Conservation (phyloP, 2,329 filamentous ascomycete species). For the Colletotrichum agaves region DNA sequence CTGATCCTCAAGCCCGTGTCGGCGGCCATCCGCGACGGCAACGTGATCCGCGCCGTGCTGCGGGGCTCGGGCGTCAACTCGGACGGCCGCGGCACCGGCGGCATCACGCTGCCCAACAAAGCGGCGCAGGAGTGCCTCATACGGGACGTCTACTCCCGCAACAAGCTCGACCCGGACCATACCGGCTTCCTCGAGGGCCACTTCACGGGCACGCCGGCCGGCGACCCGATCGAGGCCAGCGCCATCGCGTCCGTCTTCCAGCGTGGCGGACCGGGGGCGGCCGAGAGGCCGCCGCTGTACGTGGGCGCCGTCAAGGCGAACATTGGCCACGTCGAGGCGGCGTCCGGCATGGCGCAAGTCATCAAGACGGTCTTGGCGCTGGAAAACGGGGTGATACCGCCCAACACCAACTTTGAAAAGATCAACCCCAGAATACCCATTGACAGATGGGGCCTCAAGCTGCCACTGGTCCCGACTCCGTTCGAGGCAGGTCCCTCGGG, state of each 20-base stretch:
- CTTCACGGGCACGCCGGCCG: slow-evolving; percentile 58
- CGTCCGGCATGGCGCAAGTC: slow-evolving; percentile 14
- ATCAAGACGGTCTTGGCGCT: slow-evolving; percentile 6
- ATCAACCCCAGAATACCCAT: slow-evolving; percentile 5
- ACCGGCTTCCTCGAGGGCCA: slow-evolving; percentile 27
- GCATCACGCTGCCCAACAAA: slow-evolving; percentile 51
- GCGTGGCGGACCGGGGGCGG: slow-evolving; percentile 41
- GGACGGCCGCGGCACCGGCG: slow-evolving; percentile 51
- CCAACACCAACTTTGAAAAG: slow-evolving; percentile 5
- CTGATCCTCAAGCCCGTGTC: slow-evolving; percentile 56
- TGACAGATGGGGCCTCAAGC: neutral
- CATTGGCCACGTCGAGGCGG: slow-evolving; percentile 23
- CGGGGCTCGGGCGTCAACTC: slow-evolving; percentile 47
- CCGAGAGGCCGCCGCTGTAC: slow-evolving; percentile 32
- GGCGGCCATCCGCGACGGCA: slow-evolving; percentile 54
- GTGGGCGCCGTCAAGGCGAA: slow-evolving; percentile 43
- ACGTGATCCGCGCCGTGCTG: slow-evolving; percentile 51
- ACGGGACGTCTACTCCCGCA: slow-evolving; percentile 8
- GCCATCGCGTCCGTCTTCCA: slow-evolving; percentile 58
- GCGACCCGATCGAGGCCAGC: slow-evolving; percentile 64
- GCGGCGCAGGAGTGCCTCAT: slow-evolving; percentile 29
- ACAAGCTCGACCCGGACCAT: neutral
- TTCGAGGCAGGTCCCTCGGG: slow-evolving; percentile 24
- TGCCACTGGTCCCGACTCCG: slow-evolving; percentile 37
- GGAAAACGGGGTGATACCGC: slow-evolving; percentile 15